These are phyloP conservation scores for Syzygium aqueum DNA, from an alignment of 345 rosid genomes.

Conservation along the genomic window DNA sequence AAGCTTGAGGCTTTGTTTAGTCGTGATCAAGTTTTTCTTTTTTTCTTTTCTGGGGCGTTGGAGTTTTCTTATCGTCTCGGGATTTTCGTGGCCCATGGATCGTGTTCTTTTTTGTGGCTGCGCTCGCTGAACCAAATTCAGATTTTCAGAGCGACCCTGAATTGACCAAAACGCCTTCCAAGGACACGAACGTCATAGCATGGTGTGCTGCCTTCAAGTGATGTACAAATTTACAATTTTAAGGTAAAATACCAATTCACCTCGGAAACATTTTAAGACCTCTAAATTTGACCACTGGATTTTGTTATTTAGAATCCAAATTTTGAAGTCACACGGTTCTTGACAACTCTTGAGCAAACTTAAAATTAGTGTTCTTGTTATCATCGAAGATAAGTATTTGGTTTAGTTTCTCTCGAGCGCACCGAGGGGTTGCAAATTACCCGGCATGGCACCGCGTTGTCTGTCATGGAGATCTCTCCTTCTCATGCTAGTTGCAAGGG, in stretches of 20 bases:
- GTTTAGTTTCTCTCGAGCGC: not conserved
- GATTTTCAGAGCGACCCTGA: not conserved
- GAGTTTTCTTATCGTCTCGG: not conserved
- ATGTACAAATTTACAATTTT: not conserved
- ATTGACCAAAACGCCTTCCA: not conserved
- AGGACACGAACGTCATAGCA: not conserved
- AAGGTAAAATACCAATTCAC: not conserved
- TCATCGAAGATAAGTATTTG: not conserved
- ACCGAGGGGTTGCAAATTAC: not conserved
- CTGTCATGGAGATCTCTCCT: not conserved
- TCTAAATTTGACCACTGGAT: not conserved
- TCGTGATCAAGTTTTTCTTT: not conserved
- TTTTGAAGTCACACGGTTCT: not conserved
- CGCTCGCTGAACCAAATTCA: not conserved
- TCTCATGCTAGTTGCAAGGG: not conserved
- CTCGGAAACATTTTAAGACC: not conserved
- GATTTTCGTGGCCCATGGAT: not conserved
- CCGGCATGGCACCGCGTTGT: not conserved
- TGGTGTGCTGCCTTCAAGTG: not conserved
- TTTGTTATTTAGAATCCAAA: not conserved
- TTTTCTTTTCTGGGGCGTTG: not conserved
- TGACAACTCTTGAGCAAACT: not conserved
- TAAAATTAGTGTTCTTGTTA: not conserved
- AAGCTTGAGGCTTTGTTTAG: no score
- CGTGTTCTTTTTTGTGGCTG: not conserved